Evolutionary conservation across 768 basidiomycete genomes (phyloP), one percentile per base, ranked within the genome.

Genomic region (Mycena rebaudengoi): DNA sequence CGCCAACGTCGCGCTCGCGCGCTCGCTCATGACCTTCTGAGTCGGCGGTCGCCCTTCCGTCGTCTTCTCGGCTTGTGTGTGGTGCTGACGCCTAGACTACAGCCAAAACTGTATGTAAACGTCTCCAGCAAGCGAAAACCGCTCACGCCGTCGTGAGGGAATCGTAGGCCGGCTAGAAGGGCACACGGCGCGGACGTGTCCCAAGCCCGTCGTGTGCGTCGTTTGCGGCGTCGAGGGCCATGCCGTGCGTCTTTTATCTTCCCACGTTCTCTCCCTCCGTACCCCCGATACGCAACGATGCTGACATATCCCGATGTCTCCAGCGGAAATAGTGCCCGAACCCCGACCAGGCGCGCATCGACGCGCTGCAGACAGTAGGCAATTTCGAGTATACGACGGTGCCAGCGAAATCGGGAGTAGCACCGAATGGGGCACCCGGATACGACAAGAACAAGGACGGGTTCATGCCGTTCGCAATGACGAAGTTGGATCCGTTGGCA

Each of bases 291-390:
- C 11, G 5, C 13, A n/a, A n/a, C n/a, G n/a, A n/a, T n/a, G n/a
- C n/a, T n/a, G n/a, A n/a, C n/a, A n/a, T n/a, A n/a, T n/a, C n/a
- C n/a, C n/a, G n/a, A n/a, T n/a, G n/a, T n/a, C n/a, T n/a, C n/a
- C 29, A 57, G 55, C 55, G 57, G 26, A 59, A 40, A 21, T 10
- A 49, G 14, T 59, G 57, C 37, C 57, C 46, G 29, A 59, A 28
- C 29, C 57, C 57, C 35, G 48, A 50, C 20, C 35, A 33, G 12
- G 57, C 45, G 48, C 46, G 57, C 14, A 23, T 59, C 13, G 57
- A 59, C 23, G 57, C 57, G 45, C 57, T 59, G 8, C 29, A 44
- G 41, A 21, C 8, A 21, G 41, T 21, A 44, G 41, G 41, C 12
- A 44, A 44, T 12, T 44, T 13, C 21, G 12, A 13, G 14, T 8